phyloP scores from a whole-genome alignment of 768 basidiomycete species.

The Tricholoma furcatifolium region DNA sequence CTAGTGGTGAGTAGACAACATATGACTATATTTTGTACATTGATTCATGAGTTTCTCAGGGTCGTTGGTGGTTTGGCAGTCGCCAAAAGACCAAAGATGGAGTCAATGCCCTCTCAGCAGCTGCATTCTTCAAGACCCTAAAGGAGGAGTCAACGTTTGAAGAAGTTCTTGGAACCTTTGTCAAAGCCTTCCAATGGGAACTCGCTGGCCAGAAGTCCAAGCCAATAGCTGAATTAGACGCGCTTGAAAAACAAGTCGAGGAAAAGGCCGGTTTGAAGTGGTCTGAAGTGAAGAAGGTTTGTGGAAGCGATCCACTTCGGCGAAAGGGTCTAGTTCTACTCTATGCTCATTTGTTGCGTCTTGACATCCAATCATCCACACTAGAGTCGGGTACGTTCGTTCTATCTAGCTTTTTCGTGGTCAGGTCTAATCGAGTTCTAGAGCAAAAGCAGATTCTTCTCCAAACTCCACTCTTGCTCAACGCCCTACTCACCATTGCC shows the following conservation, averaged over 20 bases:
- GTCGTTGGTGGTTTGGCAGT: constrained; percentile 97
- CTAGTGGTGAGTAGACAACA: constrained; percentile 62
- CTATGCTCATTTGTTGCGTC: constrained; percentile 83
- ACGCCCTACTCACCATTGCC: constrained; percentile 78
- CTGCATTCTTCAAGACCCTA: constrained; percentile 84
- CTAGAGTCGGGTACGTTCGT: constrained; percentile 62
- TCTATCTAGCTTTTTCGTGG: background rate
- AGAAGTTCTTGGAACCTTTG: constrained; percentile 71
- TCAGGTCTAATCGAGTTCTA: constrained; percentile 24
- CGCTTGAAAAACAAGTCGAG: constrained; percentile 51
- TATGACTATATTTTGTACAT: background rate
- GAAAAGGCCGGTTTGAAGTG: constrained; percentile 52
- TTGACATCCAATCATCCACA: constrained; percentile 46
- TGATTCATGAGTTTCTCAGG: constrained; percentile 35
- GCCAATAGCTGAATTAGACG: constrained; percentile 38
- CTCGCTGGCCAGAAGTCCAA: constrained; percentile 28
- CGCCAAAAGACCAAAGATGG: constrained; percentile 91
- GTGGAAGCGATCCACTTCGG: constrained; percentile 36
- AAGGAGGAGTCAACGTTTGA: constrained; percentile 74
- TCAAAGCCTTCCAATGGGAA: constrained; percentile 66
- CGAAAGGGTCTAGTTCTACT: constrained; percentile 68
- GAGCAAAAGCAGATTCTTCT: constrained; percentile 74
- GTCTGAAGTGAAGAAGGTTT: constrained; percentile 45
- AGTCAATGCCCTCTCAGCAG: constrained; percentile 75
- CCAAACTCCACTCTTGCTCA: constrained; percentile 70